Percentiles rank a stretch among this genome's conserved stretches.
phyloP scores from a whole-genome alignment of 768 basidiomycete species.

The Hericium coralloides region DNA sequence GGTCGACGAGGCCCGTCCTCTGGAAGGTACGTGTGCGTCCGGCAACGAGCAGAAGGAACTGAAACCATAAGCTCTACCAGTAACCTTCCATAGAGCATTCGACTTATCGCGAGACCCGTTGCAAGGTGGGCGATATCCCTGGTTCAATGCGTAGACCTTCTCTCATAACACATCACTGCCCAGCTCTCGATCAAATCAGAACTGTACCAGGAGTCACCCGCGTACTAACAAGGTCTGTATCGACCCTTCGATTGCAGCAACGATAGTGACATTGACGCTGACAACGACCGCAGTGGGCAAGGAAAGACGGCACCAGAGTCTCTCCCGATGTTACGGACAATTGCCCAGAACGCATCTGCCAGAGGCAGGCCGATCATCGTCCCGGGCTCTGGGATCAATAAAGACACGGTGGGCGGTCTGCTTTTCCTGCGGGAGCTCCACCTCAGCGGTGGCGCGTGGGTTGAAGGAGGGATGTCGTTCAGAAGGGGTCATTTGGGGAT shows the following conservation, averaged over 20 bases:
- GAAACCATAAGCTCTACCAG: slow-evolving; percentile 30
- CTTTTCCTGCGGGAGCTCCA: slow-evolving; percentile 62
- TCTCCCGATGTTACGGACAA: slow-evolving; percentile 13
- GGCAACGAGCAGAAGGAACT: background rate
- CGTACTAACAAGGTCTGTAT: slow-evolving; percentile 61
- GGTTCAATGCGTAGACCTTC: background rate
- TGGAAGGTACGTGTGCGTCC: slow-evolving; percentile 59
- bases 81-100: slow-evolving; percentile 74
- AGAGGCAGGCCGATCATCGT: slow-evolving; percentile 32
- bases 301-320: slow-evolving; percentile 27
- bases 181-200: slow-evolving; percentile 34
- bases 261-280: background rate
- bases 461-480: slow-evolving; percentile 41
- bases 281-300: slow-evolving; percentile 38
- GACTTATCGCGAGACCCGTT: slow-evolving; percentile 56
- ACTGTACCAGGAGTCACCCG: slow-evolving; percentile 60
- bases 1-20: slow-evolving; percentile 44
- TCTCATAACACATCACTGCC: background rate
- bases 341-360: slow-evolving; percentile 8
- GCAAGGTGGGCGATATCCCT: slow-evolving; percentile 32
- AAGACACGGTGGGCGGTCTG: slow-evolving; percentile 41
- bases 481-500: slow-evolving; percentile 58
- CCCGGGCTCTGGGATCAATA: slow-evolving; percentile 70
- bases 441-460: slow-evolving; percentile 64
- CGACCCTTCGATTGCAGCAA: background rate